Evolutionary conservation across 1,284 basidiomycete species (phyloP), one percentile per base, ranked within the genome.

Genomic region (Sporisorium scitamineum): DNA sequence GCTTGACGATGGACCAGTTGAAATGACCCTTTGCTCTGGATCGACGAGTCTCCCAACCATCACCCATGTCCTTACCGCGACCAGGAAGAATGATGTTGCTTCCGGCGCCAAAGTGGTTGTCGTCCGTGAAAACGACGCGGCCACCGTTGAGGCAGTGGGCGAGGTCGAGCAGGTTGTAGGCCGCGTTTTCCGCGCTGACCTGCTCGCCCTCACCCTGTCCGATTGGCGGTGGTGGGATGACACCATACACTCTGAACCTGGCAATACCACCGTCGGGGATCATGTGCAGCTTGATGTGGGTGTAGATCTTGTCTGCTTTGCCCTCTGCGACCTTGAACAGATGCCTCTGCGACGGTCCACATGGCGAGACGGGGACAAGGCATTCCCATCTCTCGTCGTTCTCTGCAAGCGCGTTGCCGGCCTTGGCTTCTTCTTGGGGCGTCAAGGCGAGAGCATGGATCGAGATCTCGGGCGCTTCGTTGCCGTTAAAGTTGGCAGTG

Each of bases 41-140:
- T 61, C 97, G 90, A 84, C 93, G 94, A 1, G 96, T 98, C 87
- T 99, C 96, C 97, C 96, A 99, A 7, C 97, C 96, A 84, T 98
- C 95, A 18, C 94, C 92, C 95, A 99, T 99, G 82, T 97, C 93
- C 83, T 83, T 82, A 84, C 92, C 93, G 85, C 96, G 88, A 34
- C 96, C 96, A 1, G 95, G 95, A 41, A 97, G 88, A 61, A 98
- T 91, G 68, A 99, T 87, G 86, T 99, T 98, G 9, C 91, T 89
- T 1, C 95, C 95, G 4, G 92, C 90, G 24, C 95, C 95, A 82
- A 94, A 99, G 87, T 99, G 96, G 83, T 97, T 94, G 87, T 99
- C 94, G 32, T 87, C 88, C 64, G 87, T 88, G 63, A 88, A 90
- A 29, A 93, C 90, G 24, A 94, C 92, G 3, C 90, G 89, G 9